A percentile compares a stretch with the other conserved stretches of the same genome.
Conservation (phyloP, 176 grass and related monocot species). For the Echinochloa phyllopogon region DNA sequence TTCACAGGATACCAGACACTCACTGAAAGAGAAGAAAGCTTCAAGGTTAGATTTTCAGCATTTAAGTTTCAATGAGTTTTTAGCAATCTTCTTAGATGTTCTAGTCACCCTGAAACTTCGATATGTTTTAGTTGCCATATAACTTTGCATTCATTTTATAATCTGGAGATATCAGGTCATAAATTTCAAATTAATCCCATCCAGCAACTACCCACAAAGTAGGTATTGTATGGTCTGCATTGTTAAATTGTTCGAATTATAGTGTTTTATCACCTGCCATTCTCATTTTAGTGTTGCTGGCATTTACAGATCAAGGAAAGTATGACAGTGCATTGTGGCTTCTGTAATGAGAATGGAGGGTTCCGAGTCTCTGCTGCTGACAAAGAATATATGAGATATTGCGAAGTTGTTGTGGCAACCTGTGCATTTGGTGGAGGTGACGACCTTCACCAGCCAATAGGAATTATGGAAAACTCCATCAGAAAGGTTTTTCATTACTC, state of each 20-base stretch:
- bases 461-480: slow-evolving; percentile 73
- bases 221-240: not conserved
- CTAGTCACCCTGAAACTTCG: slow-evolving; percentile 12
- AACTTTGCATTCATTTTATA: not conserved
- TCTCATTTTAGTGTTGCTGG: slow-evolving; percentile 17
- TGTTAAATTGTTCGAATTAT: not conserved
- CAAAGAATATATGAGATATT: slow-evolving; percentile 75
- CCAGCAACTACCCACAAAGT: slow-evolving; percentile 11
- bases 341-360: slow-evolving; percentile 79
- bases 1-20: slow-evolving; percentile 91
- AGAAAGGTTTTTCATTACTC: slow-evolving; percentile 57
- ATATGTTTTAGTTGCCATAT: slow-evolving; percentile 12
- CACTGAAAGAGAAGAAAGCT: slow-evolving; percentile 86
- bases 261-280: not conserved
- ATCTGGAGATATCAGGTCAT: not conserved
- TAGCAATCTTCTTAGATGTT: slow-evolving; percentile 28
- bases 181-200: not conserved
- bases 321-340: slow-evolving; percentile 78
- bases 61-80: slow-evolving; percentile 34
- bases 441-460: slow-evolving; percentile 95
- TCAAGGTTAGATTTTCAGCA: slow-evolving; percentile 66
- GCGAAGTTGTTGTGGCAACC: slow-evolving; percentile 72
- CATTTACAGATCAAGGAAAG: slow-evolving; percentile 67
- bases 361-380: slow-evolving; percentile 78
- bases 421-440: slow-evolving; percentile 99